Base-by-base conservation (phyloP, 352 stramenopile species). In the Globisporangium megalacanthum region DNA sequence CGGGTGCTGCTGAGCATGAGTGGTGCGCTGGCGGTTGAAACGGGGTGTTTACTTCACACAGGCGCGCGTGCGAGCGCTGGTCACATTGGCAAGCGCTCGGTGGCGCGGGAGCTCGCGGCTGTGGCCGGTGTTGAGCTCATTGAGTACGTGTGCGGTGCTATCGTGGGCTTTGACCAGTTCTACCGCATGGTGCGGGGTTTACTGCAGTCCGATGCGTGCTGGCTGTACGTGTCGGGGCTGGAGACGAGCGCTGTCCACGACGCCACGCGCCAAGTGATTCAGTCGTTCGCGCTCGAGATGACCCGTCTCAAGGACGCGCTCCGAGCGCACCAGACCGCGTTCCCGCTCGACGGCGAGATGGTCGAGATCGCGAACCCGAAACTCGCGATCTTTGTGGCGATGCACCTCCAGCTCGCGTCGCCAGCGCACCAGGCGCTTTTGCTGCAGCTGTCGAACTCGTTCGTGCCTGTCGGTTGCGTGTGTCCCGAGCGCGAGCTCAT, bases 1-100 rank as follows among this genome's bases (percentile, higher is more conserved):
- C 76, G 76, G 29, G 72, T 77, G 2, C 39, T 90, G 17, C 39
- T 88, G 3, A 72, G 66, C 2, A 77, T 90, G 59, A 88, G 75
- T 42, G 61, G 68, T 1, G 75, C 78, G n/a, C 51, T 88, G 39
- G 72, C 76, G 2, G 56, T 88, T 6, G 73, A 88, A 60, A 57
- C 75, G 13, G 78, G 80, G 9, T 65, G 72, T 41, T 45, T 88
- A 4, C 36, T 88, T 2, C 69, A 88, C 49, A 70, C 66, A 3
- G 55, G 52, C 15, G 58, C 3, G 2, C 55, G 52, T 15, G 56
- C 4, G 19, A 66, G 22, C 13, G 44, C 54, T 41, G 65, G 60
- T 25, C 61, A 58, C 9, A 63, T 60, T 6, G 72, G 77, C 8
- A 86, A 88, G 53, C 61, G 68, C 35, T 78, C 73, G 15, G 54